These are phyloP conservation scores for Leccinum aurantiacum DNA, from an alignment of 768 basidiomycete genomes.

Conservation along the genomic window DNA sequence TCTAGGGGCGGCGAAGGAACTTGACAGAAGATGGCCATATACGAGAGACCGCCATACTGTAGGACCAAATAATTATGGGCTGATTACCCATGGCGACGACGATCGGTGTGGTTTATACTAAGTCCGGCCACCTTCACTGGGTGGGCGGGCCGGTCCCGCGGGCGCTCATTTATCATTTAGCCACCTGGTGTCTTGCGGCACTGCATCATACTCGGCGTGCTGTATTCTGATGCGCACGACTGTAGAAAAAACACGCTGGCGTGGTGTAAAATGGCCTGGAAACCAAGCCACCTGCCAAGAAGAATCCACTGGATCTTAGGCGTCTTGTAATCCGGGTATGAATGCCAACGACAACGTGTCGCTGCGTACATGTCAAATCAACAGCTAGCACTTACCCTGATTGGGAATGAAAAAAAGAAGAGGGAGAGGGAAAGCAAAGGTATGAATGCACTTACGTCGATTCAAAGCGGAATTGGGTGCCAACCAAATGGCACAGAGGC, in stretches of 20 bases:
- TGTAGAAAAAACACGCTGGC: neutral
- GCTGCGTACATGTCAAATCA: conserved; percentile 24
- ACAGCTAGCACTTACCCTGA: conserved; percentile 2
- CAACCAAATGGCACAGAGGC: conserved; percentile 11
- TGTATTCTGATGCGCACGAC: conserved; percentile 8
- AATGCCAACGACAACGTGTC: conserved; percentile 19
- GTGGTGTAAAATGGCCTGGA: conserved; percentile 7
- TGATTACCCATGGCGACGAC: conserved; percentile 4
- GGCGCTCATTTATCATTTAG: conserved; percentile 11
- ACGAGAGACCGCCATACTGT: conserved; percentile 17
- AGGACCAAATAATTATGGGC: conserved; percentile 8
- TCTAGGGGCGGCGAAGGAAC: conserved; percentile 30
- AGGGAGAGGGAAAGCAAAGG: neutral
- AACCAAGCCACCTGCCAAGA: neutral
- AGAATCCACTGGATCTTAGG: conserved; percentile 1
- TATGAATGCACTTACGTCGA: conserved; percentile 15
- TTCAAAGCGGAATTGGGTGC: conserved; percentile 8
- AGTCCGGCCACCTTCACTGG: neutral
- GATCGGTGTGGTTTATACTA: conserved; percentile 1
- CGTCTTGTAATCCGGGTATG: conserved; percentile 1
- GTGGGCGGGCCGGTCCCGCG: neutral
- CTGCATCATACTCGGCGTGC: conserved; percentile 9
- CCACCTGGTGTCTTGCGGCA: conserved; percentile 14
- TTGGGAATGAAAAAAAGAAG: conserved; percentile 1
- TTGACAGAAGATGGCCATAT: conserved; percentile 20